A percentile compares a stretch with the other conserved stretches of the same genome.
phyloP scores from a whole-genome alignment of 1,284 basidiomycete species.

The Cryptococcus amylolentus region DNA sequence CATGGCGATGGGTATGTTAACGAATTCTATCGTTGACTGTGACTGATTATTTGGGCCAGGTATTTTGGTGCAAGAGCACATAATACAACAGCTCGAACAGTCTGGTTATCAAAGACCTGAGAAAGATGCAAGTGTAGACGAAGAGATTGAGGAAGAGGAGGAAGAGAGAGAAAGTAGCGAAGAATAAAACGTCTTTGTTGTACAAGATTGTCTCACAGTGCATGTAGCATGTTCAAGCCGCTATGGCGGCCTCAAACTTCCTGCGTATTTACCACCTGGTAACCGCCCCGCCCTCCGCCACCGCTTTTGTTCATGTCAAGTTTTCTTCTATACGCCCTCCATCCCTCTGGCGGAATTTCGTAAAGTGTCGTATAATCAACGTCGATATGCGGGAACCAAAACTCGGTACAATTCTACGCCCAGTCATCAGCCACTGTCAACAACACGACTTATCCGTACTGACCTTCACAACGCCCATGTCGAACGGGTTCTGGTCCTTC shows the following conservation, averaged over 20 bases:
- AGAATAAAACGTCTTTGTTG: background rate
- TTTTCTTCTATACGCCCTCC: constrained; percentile 40
- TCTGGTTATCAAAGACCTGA: constrained; percentile 16
- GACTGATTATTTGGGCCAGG: constrained; percentile 11
- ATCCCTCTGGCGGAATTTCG: constrained; percentile 72
- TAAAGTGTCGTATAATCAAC: constrained; percentile 87
- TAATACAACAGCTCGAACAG: constrained; percentile 14
- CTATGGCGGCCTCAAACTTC: background rate
- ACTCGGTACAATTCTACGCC: constrained; percentile 80
- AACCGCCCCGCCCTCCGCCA: constrained; percentile 23
- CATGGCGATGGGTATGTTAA: constrained; percentile 33
- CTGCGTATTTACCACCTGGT: constrained; percentile 27
- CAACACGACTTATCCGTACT: constrained; percentile 8
- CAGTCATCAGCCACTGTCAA: background rate
- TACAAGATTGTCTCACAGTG: background rate
- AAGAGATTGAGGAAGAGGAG: background rate
- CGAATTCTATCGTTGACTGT: background rate
- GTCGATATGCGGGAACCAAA: constrained; percentile 82
- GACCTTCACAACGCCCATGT: constrained; percentile 66
- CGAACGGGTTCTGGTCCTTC: constrained; percentile 84
- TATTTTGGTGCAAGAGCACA: constrained; percentile 28
- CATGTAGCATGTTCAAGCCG: background rate
- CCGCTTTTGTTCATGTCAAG: constrained; percentile 16
- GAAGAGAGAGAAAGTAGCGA: background rate
- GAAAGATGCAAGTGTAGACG: background rate